phyloP scores from a whole-genome alignment of 345 rosid species.

The Cochlearia excelsa region DNA sequence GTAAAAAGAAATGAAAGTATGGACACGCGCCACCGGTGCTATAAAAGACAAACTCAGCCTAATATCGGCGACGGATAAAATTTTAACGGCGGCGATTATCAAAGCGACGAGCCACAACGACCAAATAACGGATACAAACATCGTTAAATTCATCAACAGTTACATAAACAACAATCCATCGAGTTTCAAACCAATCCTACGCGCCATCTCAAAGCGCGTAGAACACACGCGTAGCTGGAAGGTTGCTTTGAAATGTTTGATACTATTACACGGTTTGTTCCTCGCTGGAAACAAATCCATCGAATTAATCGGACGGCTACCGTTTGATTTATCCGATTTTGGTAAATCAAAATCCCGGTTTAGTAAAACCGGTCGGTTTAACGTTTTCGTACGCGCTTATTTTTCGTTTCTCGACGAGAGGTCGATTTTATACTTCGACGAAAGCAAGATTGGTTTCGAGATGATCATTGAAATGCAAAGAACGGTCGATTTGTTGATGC shows the following conservation, averaged over 20 bases:
- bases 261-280: slow-evolving; percentile 67
- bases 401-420: slow-evolving; percentile 57
- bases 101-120: slow-evolving; percentile 69
- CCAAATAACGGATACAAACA: slow-evolving; percentile 43
- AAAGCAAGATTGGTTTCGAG: slow-evolving; percentile 12
- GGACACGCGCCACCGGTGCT: slow-evolving; percentile 54
- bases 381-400: slow-evolving; percentile 54
- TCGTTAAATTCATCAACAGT: slow-evolving; percentile 42
- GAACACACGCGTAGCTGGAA: slow-evolving; percentile 56
- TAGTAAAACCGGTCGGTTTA: slow-evolving; percentile 45
- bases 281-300: slow-evolving; percentile 37
- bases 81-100: slow-evolving; percentile 53
- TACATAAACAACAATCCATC: slow-evolving; percentile 50
- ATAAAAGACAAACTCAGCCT: slow-evolving; percentile 63
- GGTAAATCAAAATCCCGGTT: slow-evolving; percentile 39
- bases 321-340: slow-evolving; percentile 66
- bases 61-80: slow-evolving; percentile 33
- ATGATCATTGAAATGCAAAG: slow-evolving; percentile 45
- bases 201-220: slow-evolving; percentile 46
- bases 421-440: slow-evolving; percentile 32
- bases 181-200: slow-evolving; percentile 48
- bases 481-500: slow-evolving; percentile 52
- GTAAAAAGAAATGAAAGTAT: slow-evolving; percentile 38
- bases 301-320: slow-evolving; percentile 44
- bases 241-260: slow-evolving; percentile 67